Evolutionary conservation across 1,139 yeast species (phyloP).

Genomic region (Pichia sp.): DNA sequence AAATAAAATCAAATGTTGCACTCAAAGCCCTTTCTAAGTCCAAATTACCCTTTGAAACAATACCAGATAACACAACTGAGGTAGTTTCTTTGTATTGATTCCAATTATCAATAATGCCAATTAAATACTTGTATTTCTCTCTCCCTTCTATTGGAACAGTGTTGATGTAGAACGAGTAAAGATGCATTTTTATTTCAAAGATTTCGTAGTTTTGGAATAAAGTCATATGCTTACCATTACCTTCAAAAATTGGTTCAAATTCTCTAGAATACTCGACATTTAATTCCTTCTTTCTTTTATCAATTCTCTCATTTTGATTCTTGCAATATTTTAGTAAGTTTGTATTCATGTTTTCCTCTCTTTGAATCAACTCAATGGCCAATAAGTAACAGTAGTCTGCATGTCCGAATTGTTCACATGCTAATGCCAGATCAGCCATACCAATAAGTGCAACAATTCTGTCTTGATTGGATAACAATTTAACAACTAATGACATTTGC

Average conservation of each 20-base stretch:
- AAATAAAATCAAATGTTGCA: slow-evolving; percentile 2
- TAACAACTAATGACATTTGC: slow-evolving; percentile 1
- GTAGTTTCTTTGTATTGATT: background rate
- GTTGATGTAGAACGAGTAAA: slow-evolving; percentile 1
- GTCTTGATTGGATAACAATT: background rate
- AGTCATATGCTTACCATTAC: background rate
- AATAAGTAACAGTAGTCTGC: background rate
- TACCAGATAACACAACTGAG: slow-evolving; percentile 5
- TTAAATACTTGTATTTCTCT: background rate
- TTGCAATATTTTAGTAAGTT: too few relatives aligned
- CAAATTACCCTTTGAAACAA: slow-evolving; percentile 8
- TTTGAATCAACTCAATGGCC: background rate
- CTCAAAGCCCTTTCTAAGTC: slow-evolving; percentile 6
- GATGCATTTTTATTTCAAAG: slow-evolving; percentile 3
- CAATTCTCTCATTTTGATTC: too few relatives aligned
- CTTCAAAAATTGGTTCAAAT: background rate
- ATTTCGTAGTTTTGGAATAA: background rate
- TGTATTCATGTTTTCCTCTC: too few relatives aligned
- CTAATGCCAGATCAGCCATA: background rate
- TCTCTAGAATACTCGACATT: too few relatives aligned
- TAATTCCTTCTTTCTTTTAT: too few relatives aligned
- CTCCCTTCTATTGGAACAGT: background rate
- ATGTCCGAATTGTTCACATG: background rate
- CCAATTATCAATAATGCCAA: background rate
- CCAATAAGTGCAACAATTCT: background rate